Evolutionary conservation across 192 early-diverging fungal species (phyloP).

Genomic region (Mycoemilia scoparia): DNA sequence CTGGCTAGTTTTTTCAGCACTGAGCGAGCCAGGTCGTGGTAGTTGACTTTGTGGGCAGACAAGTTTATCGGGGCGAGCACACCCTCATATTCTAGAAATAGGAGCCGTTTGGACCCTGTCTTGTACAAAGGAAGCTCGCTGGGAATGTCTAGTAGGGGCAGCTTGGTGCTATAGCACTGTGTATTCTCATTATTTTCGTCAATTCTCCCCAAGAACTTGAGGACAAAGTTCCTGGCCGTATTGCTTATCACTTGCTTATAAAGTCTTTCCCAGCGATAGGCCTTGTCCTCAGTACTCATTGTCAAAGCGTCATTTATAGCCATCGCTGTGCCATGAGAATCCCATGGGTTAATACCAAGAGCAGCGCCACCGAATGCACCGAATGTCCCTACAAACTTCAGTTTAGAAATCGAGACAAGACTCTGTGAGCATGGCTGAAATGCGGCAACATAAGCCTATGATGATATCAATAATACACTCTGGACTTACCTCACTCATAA

Average conservation of each 20-base stretch:
- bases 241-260: conserved; percentile 47
- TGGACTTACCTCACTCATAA: conserved; percentile 94
- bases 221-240: conserved; percentile 54
- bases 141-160: too few species aligned
- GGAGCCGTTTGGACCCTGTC: too few species aligned
- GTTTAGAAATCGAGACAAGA: too few species aligned
- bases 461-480: conserved; percentile 10
- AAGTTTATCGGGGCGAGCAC: too few species aligned
- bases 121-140: too few species aligned
- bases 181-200: too few species aligned
- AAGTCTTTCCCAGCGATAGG: conserved; percentile 51
- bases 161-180: too few species aligned
- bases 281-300: conserved; percentile 64
- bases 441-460: background rate
- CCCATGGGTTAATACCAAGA: conserved; percentile 92
- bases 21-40: too few species aligned
- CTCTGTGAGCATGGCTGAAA: background rate
- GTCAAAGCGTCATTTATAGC: conserved; percentile 78
- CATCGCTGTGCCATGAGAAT: conserved; percentile 68
- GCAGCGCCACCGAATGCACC: conserved; percentile 70
- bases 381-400: conserved; percentile 93
- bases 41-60: too few species aligned
- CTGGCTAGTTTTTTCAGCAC: too few species aligned
- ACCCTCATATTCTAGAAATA: too few species aligned
- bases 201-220: too few species aligned